Evolutionary conservation across 2,329 filamentous ascomycete genomes (phyloP).

Genomic region (Penicillium glabrum): DNA sequence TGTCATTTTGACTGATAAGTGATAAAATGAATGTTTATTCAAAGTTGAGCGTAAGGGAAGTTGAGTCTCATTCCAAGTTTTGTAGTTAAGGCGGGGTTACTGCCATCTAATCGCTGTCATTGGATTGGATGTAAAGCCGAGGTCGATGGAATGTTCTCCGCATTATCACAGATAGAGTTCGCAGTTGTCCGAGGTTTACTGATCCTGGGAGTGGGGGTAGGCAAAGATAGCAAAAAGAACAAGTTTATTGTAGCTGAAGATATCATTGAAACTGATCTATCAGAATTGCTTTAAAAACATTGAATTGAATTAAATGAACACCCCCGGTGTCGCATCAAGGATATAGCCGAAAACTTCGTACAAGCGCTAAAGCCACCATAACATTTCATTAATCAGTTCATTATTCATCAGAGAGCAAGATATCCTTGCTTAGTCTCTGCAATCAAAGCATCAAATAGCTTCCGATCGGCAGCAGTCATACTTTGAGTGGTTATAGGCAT

Average conservation of each 20-base stretch:
- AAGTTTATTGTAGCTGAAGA: too few relatives aligned
- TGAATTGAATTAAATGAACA: neutral
- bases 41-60: neutral
- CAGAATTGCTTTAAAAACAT: neutral
- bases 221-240: neutral
- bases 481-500: neutral
- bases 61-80: neutral
- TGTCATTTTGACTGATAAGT: neutral
- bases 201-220: neutral
- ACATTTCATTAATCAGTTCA: neutral
- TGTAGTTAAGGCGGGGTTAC: neutral
- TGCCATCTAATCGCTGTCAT: neutral
- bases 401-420: neutral
- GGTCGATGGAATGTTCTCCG: neutral
- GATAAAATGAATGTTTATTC: neutral
- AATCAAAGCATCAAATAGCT: slow-evolving; percentile 17
- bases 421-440: slow-evolving; percentile 11
- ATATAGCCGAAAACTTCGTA: neutral
- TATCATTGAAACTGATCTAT: too few relatives aligned
- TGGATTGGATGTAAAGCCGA: neutral
- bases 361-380: neutral
- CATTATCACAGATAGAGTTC: neutral
- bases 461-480: slow-evolving; percentile 10
- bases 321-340: neutral
- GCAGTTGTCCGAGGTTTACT: neutral